Evolutionary conservation across 768 basidiomycete species (phyloP).

Genomic region (Collybia mongolica): DNA sequence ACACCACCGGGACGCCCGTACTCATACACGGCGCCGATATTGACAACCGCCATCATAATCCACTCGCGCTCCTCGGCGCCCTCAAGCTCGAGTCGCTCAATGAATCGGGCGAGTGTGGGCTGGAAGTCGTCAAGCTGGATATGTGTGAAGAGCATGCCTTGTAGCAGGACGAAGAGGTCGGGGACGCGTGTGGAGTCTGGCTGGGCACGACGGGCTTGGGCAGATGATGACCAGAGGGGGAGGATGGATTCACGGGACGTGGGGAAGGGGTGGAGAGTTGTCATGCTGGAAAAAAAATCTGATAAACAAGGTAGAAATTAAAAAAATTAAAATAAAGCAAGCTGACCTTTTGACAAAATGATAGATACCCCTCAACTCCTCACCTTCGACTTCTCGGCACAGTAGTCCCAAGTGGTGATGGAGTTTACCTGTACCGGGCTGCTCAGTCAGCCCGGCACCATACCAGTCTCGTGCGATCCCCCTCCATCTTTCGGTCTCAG

Average conservation of each 20-base stretch:
- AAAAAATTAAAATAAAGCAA: constrained; percentile 6
- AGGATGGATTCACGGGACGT: constrained; percentile 90
- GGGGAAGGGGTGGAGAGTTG: constrained; percentile 83
- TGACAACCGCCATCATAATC: constrained; percentile 94
- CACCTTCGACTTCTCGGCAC: constrained; percentile 76
- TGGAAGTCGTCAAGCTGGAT: constrained; percentile 92
- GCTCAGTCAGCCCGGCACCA: constrained; percentile 78
- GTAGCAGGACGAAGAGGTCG: constrained; percentile 88
- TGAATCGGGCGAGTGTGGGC: constrained; percentile 76
- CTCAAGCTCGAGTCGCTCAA: constrained; percentile 84
- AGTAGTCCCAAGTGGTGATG: constrained; percentile 93
- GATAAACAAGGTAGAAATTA: not conserved
- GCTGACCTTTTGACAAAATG: constrained; percentile 93
- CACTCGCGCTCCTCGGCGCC: constrained; percentile 83
- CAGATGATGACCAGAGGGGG: constrained; percentile 78
- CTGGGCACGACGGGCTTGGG: constrained; percentile 69
- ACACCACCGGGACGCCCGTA: constrained; percentile 79
- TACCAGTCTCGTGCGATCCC: constrained; percentile 93
- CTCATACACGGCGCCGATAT: constrained; percentile 80
- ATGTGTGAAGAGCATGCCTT: constrained; percentile 97
- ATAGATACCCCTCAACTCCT: constrained; percentile 85
- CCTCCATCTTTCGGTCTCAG: constrained; percentile 91
- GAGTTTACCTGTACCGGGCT: constrained; percentile 91
- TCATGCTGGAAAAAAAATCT: constrained; percentile 57
- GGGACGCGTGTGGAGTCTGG: constrained; percentile 66